Evolutionary conservation across 768 basidiomycete genomes (phyloP), one percentile per base, ranked within the genome.

Genomic region (Austroboletus eburneus): DNA sequence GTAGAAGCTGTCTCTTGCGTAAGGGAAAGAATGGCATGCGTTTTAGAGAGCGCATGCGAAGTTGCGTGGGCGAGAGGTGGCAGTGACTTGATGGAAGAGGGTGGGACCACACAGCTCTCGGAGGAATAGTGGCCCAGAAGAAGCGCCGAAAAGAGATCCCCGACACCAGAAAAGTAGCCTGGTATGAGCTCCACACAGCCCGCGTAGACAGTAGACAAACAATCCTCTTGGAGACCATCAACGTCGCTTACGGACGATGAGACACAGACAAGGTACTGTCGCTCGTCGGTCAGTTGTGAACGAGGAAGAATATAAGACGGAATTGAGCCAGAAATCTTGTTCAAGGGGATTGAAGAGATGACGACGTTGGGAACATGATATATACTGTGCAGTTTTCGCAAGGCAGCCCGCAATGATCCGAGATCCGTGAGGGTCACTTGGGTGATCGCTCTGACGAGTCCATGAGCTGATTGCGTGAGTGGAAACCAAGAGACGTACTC

Each of bases 91-190:
- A 50, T 17, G 14, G 39, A 45, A 16, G 51, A 35, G 5, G 52
- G 35, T 27, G 42, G 36, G 9, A 20, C 20, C 1, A 42, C 2
- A 34, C 18, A 25, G 17, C 22, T 21, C 20, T 24, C 58, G 17
- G 52, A 49, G 38, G 71, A 64, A 35, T 73, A 62, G 58, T 93
- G 86, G 0, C 82, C 93, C 4, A 95, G 74, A 22, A 94, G 80
- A 45, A 97, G 80, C 2, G 95, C 89, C 6, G 92, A 92, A 71
- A 98, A 97, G 46, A 97, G 81, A 65, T 99, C 96, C 16, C 96
- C 96, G 10, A 96, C 94, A 21, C 96, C 96, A 17, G 91, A 87
- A 65, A 93, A 98, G 70, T 97, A 96, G 10, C 93, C 94, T 5
- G 85, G 79, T 37, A 97, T 76, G 23, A 85, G 76, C 3, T 86